Evolutionary conservation across 129 eudicot genomes (phyloP), one percentile per base, ranked within the genome.

Genomic region (Pseudognaphalium luteoalbum): DNA sequence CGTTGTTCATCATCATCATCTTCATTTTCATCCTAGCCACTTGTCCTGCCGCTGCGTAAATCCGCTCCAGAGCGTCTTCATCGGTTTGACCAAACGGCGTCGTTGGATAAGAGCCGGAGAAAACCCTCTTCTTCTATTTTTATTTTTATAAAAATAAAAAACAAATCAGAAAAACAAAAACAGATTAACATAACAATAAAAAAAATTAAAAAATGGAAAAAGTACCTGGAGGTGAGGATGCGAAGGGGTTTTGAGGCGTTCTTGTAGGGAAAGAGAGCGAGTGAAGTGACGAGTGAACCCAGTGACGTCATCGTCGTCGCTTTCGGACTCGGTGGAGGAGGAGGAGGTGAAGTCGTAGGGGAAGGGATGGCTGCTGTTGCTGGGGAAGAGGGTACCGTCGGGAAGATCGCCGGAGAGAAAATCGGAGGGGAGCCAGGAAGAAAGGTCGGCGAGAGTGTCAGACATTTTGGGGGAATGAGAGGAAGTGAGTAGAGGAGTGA

Each of bases 391-490:
- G 29, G 72, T 19, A n/a, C 20, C 9, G 34, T 35, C 7, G 64
- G 39, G 58, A 30, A 85, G 51, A 60, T 78, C 84, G 79, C 67
- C 85, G 66, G 88, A 64, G 58, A 87, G 85, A 56, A 91, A 86
- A n/a, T 91, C 91, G 42, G 94, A 69, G 6, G 88, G 97, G 22
- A 88, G 77, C 83, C 86, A 83, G 25, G 86, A 82, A 7, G 71
- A 76, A 3, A 70, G 73, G 75, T 79, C 78, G 52, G 54, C 56
- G 60, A 72, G 62, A 37, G 81, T 47, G 66, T 83, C 82, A 51
- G 81, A 62, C 87, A 86, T 88, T 62, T 73, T 71, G 63, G 62
- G 63, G 2, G 47, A 41, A 39, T 72, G 71, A 28, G 58, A 73
- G 19, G 61, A 25, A 30, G 22, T n/a, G 42, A 59, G 6, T 61